Evolutionary conservation across 805 yeast genomes (phyloP).

Genomic region (Schizosaccharomyces cryophilus): DNA sequence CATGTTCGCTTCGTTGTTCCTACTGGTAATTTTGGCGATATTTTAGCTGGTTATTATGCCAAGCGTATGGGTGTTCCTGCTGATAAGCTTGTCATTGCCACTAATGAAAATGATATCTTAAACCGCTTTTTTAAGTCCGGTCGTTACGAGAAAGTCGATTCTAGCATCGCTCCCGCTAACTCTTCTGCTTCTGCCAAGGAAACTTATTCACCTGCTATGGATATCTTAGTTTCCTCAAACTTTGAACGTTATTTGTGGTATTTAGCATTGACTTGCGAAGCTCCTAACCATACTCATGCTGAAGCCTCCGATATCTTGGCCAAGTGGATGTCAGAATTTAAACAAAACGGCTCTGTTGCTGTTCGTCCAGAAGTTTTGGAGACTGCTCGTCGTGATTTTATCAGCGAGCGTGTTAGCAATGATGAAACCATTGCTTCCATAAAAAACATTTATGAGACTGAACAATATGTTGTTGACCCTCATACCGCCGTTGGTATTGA

Average conservation of each 20-base stretch:
- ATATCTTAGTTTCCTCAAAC: conserved; percentile 79
- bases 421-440: conserved; percentile 51
- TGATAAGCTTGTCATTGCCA: conserved; percentile 70
- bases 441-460: conserved; percentile 34
- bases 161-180: conserved; percentile 13
- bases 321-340: conserved; percentile 58
- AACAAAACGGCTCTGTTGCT: conserved; percentile 46
- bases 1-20: conserved; percentile 78
- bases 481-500: conserved; percentile 89
- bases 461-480: conserved; percentile 73
- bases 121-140: conserved; percentile 81
- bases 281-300: conserved; percentile 28
- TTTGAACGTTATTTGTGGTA: conserved; percentile 94
- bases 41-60: conserved; percentile 88
- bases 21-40: conserved; percentile 95
- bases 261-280: conserved; percentile 39
- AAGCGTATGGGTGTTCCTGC: conserved; percentile 85
- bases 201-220: conserved; percentile 96
- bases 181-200: conserved; percentile 46
- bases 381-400: conserved; percentile 46
- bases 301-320: conserved; percentile 26
- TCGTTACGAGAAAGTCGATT: conserved; percentile 37
- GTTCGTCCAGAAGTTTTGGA: conserved; percentile 41
- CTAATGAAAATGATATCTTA: conserved; percentile 84
- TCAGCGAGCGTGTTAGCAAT: conserved; percentile 58